Conservation (phyloP, 139 green algal genomes). For the Chlamydomonas schloesseri region DNA sequence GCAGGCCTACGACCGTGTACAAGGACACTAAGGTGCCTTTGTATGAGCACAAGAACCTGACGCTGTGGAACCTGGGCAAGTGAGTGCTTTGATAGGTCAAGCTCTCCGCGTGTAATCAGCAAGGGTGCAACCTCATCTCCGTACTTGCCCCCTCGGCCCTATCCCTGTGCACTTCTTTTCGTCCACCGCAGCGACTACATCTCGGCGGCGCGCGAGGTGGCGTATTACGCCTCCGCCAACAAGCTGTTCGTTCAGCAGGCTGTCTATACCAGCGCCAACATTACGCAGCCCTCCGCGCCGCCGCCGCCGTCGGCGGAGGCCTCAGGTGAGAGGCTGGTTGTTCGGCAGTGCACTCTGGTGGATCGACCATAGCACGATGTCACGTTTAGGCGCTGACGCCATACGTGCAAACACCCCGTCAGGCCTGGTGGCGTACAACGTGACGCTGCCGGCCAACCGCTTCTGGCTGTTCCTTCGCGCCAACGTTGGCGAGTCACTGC, state of each 20-base stretch:
- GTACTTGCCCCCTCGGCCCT: no score
- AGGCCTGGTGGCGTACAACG: neutral
- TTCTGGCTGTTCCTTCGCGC: constrained; percentile 53
- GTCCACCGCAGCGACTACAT: constrained; percentile 41
- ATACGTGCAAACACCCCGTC: neutral
- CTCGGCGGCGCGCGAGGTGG: constrained; percentile 44
- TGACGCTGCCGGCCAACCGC: constrained; percentile 36
- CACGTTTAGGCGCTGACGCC: no score
- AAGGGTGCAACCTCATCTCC: no score
- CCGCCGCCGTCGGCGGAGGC: neutral
- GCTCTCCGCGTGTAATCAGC: no score
- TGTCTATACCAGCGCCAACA: neutral
- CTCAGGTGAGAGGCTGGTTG: no score
- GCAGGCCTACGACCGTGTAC: neutral
- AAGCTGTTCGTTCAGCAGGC: constrained; percentile 19
- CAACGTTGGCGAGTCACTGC: constrained; percentile 44
- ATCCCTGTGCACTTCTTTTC: no score
- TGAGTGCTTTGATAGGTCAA: constrained; percentile 11
- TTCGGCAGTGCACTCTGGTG: no score
- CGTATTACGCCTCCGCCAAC: constrained; percentile 12
- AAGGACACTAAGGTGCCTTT: constrained; percentile 23
- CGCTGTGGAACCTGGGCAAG: constrained; percentile 40
- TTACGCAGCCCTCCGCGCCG: neutral
- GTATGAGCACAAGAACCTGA: neutral
- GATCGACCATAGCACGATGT: no score